Evolutionary conservation across 345 rosid genomes (phyloP), one percentile per base, ranked within the genome.

Genomic region (Linum trigynum): DNA sequence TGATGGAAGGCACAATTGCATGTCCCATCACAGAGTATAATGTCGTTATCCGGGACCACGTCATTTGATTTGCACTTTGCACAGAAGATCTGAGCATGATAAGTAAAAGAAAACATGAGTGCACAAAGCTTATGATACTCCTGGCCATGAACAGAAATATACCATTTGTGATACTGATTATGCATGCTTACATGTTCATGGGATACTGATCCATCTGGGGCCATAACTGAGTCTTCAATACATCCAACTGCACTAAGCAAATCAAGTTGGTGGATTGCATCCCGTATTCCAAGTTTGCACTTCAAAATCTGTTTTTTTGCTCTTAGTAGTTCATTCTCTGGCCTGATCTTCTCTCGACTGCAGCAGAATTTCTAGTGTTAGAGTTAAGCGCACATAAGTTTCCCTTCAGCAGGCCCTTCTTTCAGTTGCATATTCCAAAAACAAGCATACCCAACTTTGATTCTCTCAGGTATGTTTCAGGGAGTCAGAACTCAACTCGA

Each of bases 271-370:
- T 63, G 83, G 76, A 95, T 78, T 60, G 78, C 86, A 55, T 95
- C 99, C n/a, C 97, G 95, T 58, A 95, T 72, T 68, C 96, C 97
- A 66, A 95, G 92, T 75, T 91, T 95, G 79, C 92, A 95, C 73
- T 89, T 81, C 77, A 89, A 73, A 71, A 95, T 95, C 81, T 91
- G 80, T 74, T 83, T 87, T 67, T 77, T 77, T 32, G 99, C 97
- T 76, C 99, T 82, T 68, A 82, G 77, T 9, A 95, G 80, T 84
- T 95, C 99, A 73, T 73, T 95, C 65, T 84, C 92, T 67, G 99
- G 99, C 74, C 69, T 86, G 73, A 91, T 95, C 87, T 91, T 95
- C 75, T 88, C 96, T 59, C 95, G 97, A 74, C 97, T 91, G 82
- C 69, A 62, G 53, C 55, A 65, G 59, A 71, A 69, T 59, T 70